A percentile compares a stretch with the other conserved stretches of the same genome.
Evolutionary conservation across 2,329 filamentous ascomycete genomes (phyloP).

Genomic region (Amphichorda felina): DNA sequence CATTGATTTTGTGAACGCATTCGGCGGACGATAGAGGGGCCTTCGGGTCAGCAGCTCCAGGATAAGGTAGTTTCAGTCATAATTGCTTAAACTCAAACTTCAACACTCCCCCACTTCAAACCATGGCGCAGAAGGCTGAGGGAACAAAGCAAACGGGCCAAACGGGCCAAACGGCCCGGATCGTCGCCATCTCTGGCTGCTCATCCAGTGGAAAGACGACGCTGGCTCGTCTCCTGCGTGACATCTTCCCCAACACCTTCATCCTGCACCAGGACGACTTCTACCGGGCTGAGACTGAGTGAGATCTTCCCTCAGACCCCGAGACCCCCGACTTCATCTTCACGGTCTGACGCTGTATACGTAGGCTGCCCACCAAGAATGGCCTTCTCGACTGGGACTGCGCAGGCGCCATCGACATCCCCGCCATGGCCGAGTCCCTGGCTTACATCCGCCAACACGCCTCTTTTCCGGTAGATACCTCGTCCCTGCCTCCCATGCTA

Average conservation of each 20-base stretch:
- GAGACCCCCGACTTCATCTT: background rate
- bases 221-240: constrained; percentile 69
- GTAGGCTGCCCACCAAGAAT: constrained; percentile 41
- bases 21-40: no score
- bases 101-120: background rate
- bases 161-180: constrained; percentile 32
- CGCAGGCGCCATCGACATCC: constrained; percentile 62
- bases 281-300: constrained; percentile 70
- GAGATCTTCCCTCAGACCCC: constrained; percentile 15
- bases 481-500: background rate
- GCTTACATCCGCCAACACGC: constrained; percentile 59
- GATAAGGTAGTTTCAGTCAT: no score
- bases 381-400: constrained; percentile 88
- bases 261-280: constrained; percentile 96
- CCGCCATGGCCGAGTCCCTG: constrained; percentile 55
- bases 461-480: constrained; percentile 42
- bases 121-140: no score
- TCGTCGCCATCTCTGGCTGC: constrained; percentile 77
- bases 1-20: no score
- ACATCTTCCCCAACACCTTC: constrained; percentile 66
- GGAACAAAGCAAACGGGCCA: no score
- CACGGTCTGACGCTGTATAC: background rate
- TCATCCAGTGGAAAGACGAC: constrained; percentile 95
- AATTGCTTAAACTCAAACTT: no score
- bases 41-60: no score